Base-by-base conservation (phyloP, 768 basidiomycete genomes). In the Suillus hirtellus region DNA sequence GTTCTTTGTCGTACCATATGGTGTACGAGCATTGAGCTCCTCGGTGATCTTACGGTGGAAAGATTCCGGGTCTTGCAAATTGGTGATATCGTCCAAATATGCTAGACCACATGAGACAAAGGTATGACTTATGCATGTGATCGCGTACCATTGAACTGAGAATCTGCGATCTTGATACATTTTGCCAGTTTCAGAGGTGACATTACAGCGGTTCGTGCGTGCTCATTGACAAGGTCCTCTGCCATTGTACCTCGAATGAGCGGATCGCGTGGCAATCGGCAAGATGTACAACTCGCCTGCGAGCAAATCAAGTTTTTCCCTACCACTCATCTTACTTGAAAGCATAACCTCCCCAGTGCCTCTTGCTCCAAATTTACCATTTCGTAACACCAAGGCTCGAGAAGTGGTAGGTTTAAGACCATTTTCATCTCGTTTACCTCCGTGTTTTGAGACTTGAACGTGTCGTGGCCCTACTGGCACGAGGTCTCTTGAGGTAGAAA, bases 271-370 rank as follows among this genome's bases (percentile, higher is more conserved):
- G 42, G 3, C 5, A 42, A 58, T 42, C 24, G 24, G 19, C 40
- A 58, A 31, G 40, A 42, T 52, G 21, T 31, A 44, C 31, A 40
- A 74, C 78, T 63, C 70, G 90, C 92, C 90, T 67, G 89, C 89
- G 37, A 93, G 77, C 31, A 93, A 80, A 72, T 92, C 90, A 37
- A 94, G 79, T 70, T 93, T 93, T 74, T 93, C 92, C 69, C 89
- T 82, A 1, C 92, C 92, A 56, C 82, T 86, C 65, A 91, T 83
- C 70, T 82, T 89, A 31, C 77, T 82, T 60, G 80, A 78, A 53
- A 83, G 73, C 54, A 87, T 72, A 52, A 92, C 21, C 74, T 92
- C 90, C 19, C 90, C 90, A 6, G 86, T 85, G 47, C 91, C 90
- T 60, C 81, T 81, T 35, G 89, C 80, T 14, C 89, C 91, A 75